These are phyloP conservation scores for Moesziomyces globuligerus DNA, from an alignment of 1,284 basidiomycete species.

Conservation along the genomic window DNA sequence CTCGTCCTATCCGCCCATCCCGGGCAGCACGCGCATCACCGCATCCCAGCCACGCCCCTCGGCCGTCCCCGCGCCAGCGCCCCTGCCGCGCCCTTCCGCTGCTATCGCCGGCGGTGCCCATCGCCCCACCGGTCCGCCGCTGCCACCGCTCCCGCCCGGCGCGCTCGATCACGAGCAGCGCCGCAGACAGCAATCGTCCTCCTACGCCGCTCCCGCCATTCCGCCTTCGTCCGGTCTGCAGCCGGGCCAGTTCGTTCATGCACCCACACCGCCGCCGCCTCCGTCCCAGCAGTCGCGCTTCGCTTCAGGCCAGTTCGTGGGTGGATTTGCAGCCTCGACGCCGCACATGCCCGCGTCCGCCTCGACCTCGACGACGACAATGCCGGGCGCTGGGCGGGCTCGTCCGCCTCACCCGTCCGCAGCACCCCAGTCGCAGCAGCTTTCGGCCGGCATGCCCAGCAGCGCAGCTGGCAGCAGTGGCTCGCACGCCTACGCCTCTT, in stretches of 20 bases:
- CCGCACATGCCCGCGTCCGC: constrained; percentile 4
- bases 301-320: constrained; percentile 31
- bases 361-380: constrained; percentile 9
- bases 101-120: constrained; percentile 10
- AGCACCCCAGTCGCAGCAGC: constrained; percentile 18
- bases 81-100: constrained; percentile 2
- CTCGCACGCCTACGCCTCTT: constrained; percentile 4
- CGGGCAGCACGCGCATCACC: constrained; percentile 30
- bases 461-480: no score
- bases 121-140: constrained; percentile 40
- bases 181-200: constrained; percentile 24
- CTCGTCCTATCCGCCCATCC: constrained; percentile 61
- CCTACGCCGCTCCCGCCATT: constrained; percentile 23
- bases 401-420: no score
- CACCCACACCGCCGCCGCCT: constrained; percentile 32
- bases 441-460: constrained; percentile 20
- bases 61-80: neutral
- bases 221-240: constrained; percentile 8
- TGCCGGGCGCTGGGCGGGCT: no score
- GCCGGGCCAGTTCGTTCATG: constrained; percentile 43
- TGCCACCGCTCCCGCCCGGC: constrained; percentile 48
- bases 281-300: no score
- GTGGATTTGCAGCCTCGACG: constrained; percentile 24
- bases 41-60: constrained; percentile 32
- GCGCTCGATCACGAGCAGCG: constrained; percentile 47